phyloP scores from a whole-genome alignment of 2,329 filamentous ascomycete genomes.

The Curvularia hawaiiensis region DNA sequence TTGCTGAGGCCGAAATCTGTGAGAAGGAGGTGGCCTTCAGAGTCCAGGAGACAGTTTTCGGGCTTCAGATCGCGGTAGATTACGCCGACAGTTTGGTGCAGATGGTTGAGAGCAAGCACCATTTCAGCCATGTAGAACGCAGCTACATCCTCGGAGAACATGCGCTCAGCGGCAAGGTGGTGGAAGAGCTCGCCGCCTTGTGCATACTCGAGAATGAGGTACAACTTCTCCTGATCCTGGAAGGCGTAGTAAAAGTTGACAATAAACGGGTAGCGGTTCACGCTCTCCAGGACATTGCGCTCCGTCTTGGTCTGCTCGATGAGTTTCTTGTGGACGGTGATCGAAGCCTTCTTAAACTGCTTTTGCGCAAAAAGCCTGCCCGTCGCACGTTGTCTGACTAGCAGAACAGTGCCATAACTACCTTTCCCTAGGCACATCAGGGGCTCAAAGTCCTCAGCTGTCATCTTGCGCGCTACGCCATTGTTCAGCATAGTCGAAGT shows the following conservation, averaged over 20 bases:
- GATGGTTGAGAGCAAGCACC: slow-evolving; percentile 89
- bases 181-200: slow-evolving; percentile 96
- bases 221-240: slow-evolving; percentile 96
- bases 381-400: slow-evolving; percentile 88
- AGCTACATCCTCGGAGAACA: slow-evolving; percentile 88
- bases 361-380: slow-evolving; percentile 96
- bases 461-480: slow-evolving; percentile 80
- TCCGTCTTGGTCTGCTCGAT: slow-evolving; percentile 98
- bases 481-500: slow-evolving; percentile 39
- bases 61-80: slow-evolving; percentile 98
- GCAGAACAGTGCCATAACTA: slow-evolving; percentile 90
- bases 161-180: slow-evolving; percentile 90
- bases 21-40: slow-evolving; percentile 87
- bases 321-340: slow-evolving; percentile 93
- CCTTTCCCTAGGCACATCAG: slow-evolving; percentile 94
- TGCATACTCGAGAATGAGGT: slow-evolving; percentile 96
- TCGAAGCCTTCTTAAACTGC: slow-evolving; percentile 95
- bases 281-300: slow-evolving; percentile 89
- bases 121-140: slow-evolving; percentile 99
- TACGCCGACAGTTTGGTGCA: slow-evolving; percentile 90
- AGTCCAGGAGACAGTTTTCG: slow-evolving; percentile 93
- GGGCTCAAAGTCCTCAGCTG: slow-evolving; percentile 85
- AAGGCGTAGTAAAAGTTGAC: slow-evolving; percentile 99
- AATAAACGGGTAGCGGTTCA: slow-evolving; percentile 96
- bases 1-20: slow-evolving; percentile 98